Evolutionary conservation across 306 rosid species (phyloP).

Genomic region (Potentilla sterilis): DNA sequence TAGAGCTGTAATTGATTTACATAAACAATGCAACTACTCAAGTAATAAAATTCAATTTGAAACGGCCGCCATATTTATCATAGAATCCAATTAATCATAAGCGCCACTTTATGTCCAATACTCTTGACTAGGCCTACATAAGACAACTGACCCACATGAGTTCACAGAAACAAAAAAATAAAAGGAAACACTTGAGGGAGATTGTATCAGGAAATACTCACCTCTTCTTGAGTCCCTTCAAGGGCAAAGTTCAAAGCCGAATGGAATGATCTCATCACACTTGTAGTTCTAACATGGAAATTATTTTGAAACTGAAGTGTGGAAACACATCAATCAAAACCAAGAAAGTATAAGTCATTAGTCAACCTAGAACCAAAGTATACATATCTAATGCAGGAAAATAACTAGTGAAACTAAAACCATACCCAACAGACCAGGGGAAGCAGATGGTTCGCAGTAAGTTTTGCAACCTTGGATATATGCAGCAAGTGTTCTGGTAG

Average conservation of each 20-base stretch:
- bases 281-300: slow-evolving; percentile 55
- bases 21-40: not conserved
- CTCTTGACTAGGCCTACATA: not conserved
- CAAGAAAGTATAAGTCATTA: not conserved
- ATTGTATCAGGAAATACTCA: slow-evolving; percentile 25
- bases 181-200: not conserved
- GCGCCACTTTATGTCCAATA: not conserved
- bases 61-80: no score
- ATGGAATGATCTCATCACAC: slow-evolving; percentile 36
- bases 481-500: slow-evolving; percentile 65
- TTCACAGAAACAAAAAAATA: not conserved
- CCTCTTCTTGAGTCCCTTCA: slow-evolving; percentile 94
- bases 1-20: slow-evolving; percentile 15
- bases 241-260: slow-evolving; percentile 50
- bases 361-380: slow-evolving; percentile 11
- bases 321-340: slow-evolving; percentile 26
- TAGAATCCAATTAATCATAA: not conserved
- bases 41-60: not conserved
- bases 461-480: slow-evolving; percentile 47
- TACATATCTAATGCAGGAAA: slow-evolving; percentile 21
- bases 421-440: slow-evolving; percentile 84
- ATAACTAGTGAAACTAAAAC: slow-evolving; percentile 21
- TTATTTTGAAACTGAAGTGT: slow-evolving; percentile 68
- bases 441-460: slow-evolving; percentile 51
- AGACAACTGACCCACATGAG: no score